Base-by-base conservation (phyloP, 2,329 filamentous ascomycete genomes). In the Mycosphaerella sp. region DNA sequence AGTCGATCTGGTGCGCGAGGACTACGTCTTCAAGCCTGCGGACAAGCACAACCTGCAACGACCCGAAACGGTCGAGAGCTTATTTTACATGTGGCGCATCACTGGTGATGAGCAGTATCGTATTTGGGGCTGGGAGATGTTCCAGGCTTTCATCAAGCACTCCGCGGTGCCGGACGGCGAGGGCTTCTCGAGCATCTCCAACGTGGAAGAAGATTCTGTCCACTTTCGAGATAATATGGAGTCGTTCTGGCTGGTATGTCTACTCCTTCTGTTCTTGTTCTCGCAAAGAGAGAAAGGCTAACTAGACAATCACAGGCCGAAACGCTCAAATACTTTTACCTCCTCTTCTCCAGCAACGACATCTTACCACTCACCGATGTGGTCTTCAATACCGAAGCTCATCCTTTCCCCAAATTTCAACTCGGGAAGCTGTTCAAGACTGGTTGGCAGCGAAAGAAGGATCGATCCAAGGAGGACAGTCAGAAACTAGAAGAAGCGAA, bases 21-120 rank as follows among this genome's bases (percentile, higher is more conserved):
- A 97, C 68, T 92, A 86, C 64, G 74, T 82, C 12, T 84, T 98
- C 67, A 88, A 95, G 67, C 64, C 75, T n/a, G 79, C 82, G n/a
- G 93, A 98, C 69, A 76, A 80, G 49, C 93, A 97, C 74, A 98
- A 98, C 68, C 78, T 98, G 34, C 93, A 97, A 72, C 82, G 93
- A 32, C 93, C 93, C 0, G 93, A 98, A 75, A 96, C 93, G 0
- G 85, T 96, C n/a, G 93, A 98, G 74, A 91, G 85, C 56, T 75
- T 98, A 57, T 91, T 98, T 67, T 95, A 97, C 75, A 95, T 98
- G 90, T 98, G 92, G 87, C 85, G 93, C 59, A 95, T 98, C 70
- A 98, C 93, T 0, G 89, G 87, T 26, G 91, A 98, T 58, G 77
- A 81, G 39, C 85, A 83, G 61, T 98, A 98, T 72, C 82, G 93